Evolutionary conservation across 768 basidiomycete genomes (phyloP).

Genomic region (Agrocybe pediades): DNA sequence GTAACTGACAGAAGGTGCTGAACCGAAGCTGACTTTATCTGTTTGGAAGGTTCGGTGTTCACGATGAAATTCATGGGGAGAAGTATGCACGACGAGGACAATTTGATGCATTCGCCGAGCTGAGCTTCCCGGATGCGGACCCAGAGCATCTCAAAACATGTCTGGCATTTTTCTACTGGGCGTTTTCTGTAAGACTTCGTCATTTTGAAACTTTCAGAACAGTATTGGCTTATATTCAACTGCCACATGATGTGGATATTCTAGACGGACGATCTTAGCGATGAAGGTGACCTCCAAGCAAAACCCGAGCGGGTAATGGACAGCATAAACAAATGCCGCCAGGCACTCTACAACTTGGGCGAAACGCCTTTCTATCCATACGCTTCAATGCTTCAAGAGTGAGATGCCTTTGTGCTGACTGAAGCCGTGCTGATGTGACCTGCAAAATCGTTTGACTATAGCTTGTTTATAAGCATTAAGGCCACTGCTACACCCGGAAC

Average conservation of each 20-base stretch:
- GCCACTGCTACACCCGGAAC: slow-evolving; percentile 5
- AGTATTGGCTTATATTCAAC: too few species aligned
- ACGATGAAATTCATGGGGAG: background rate
- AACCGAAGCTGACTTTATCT: background rate
- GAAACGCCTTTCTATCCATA: slow-evolving; percentile 10
- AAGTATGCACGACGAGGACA: background rate
- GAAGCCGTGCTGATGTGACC: background rate
- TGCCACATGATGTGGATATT: background rate
- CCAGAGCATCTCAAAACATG: slow-evolving; percentile 1
- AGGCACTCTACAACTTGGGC: slow-evolving; percentile 9
- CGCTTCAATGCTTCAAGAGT: slow-evolving; percentile 23
- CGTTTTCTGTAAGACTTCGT: background rate
- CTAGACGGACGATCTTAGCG: slow-evolving; percentile 27
- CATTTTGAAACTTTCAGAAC: background rate
- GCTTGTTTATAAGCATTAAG: slow-evolving; percentile 7
- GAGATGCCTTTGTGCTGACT: background rate
- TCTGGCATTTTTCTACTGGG: slow-evolving; percentile 6
- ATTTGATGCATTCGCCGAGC: slow-evolving; percentile 2
- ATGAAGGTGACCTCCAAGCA: slow-evolving; percentile 21
- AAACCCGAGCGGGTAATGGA: slow-evolving; percentile 20
- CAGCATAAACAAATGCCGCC: slow-evolving; percentile 16
- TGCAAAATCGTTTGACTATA: background rate
- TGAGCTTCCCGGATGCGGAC: slow-evolving; percentile 5
- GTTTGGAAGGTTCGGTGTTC: background rate
- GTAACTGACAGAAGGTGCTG: background rate